Evolutionary conservation across 2,329 filamentous ascomycete genomes (phyloP).

Genomic region (Alternaria rosae): DNA sequence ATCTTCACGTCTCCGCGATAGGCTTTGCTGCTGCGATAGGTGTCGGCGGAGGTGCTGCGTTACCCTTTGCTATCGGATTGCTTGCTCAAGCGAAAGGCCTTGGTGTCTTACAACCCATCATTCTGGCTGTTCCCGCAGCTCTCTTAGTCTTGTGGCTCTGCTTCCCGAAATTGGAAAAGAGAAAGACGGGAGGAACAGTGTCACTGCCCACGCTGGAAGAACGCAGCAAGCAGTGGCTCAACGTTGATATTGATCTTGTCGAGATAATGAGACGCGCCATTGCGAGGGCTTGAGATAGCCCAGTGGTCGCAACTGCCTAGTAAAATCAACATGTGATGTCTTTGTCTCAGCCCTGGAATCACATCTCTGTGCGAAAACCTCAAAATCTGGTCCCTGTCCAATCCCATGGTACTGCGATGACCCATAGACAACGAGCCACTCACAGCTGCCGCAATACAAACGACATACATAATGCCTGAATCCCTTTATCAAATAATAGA

Average conservation of each 20-base stretch:
- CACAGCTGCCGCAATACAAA: no score
- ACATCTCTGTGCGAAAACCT: no score
- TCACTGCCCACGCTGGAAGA: not conserved
- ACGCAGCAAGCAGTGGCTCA: not conserved
- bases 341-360: not conserved
- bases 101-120: constrained; percentile 64
- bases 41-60: constrained; percentile 71
- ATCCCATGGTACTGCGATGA: no score
- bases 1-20: constrained; percentile 78
- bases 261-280: not conserved
- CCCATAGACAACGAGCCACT: no score
- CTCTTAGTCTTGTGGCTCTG: constrained; percentile 60
- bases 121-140: constrained; percentile 59
- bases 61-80: constrained; percentile 69
- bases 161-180: constrained; percentile 26
- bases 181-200: not conserved
- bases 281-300: not conserved
- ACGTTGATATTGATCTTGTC: not conserved
- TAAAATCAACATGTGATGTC: not conserved
- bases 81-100: constrained; percentile 68
- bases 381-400: no score
- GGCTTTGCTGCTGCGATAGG: constrained; percentile 80
- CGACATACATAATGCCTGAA: no score
- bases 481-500: no score
- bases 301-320: no score